Base-by-base conservation (phyloP, 352 stramenopile genomes). In the Phytophthora melonis region DNA sequence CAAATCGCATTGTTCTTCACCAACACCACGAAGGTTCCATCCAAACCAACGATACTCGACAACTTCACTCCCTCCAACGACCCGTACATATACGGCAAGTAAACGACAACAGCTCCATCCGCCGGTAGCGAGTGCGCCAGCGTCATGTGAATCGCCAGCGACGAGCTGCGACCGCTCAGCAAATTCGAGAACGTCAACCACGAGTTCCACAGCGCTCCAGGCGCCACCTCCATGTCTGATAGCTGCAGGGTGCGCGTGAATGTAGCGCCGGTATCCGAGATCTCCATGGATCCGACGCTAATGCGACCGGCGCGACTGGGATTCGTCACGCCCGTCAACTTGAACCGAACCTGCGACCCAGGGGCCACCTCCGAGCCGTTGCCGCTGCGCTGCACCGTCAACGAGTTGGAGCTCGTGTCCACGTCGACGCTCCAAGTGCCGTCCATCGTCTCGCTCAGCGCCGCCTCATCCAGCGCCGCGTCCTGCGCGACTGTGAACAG, bases 61-160 rank as follows among this genome's bases (percentile, higher is more conserved):
- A 88, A 57, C 7, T 60, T 68, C 11, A 68, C 66, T 41, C 54
- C 43, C 6, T 43, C 39, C 43, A 84, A 60, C 0, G 75, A 69
- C 3, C 70, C 65, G 60, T 90, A 93, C n/a, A 88, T 55, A 32
- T 63, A 74, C 13, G 87, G 84, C n/a, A 94, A 57, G 60, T 81
- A 73, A 34, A 94, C 49, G 54, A 77, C 49, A 14, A 93, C 47
- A 27, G 68, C 59, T 25, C 85, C 87, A 32, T 81, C 79, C 14
- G 58, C 70, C 0, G 83, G 85, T 1, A 93, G 49, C 8, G 21
- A 43, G 32, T 88, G 70, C 3, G 71, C 57, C 16, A 80, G 72
- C 7, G 72, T 83, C 27, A 89, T 50, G 0, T 66, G 58, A 21
- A 88, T 58, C 1, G 41, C 49, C 13, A 91, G 39, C 16, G 76